Evolutionary conservation across 441 rosid species (phyloP).

Genomic region (Jatropha podagrica): DNA sequence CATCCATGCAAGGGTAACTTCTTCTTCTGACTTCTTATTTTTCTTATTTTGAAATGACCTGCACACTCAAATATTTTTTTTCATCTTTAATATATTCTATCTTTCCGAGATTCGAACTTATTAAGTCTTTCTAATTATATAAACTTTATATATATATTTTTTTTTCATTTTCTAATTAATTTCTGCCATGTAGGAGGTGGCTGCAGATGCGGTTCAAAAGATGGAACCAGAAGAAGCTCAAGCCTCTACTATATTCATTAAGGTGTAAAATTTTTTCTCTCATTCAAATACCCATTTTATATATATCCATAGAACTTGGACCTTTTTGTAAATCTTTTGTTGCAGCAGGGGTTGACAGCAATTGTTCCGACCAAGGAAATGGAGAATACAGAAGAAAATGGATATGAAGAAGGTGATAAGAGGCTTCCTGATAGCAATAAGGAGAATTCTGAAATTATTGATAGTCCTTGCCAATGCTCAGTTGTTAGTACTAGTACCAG

Average conservation of each 20-base stretch:
- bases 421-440: not conserved
- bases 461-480: constrained; percentile 41
- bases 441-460: constrained; percentile 1
- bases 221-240: constrained; percentile 29
- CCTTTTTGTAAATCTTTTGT: not conserved
- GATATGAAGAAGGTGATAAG: not conserved
- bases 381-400: not conserved
- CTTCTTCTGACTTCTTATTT: not conserved
- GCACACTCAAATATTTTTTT: not conserved
- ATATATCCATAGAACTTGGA: too few species aligned
- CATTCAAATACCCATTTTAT: not conserved
- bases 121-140: too few species aligned
- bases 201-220: constrained; percentile 39
- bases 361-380: constrained; percentile 6
- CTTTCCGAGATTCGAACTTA: too few species aligned
- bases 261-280: constrained; percentile 15
- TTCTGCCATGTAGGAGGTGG: constrained; percentile 32
- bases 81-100: too few species aligned
- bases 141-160: too few species aligned
- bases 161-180: too few species aligned
- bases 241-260: constrained; percentile 22
- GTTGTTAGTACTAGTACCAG: not conserved
- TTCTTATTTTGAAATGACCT: too few species aligned
- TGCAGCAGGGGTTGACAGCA: constrained; percentile 22
- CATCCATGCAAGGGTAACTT: constrained; percentile 33